These are phyloP conservation scores for Dichotomocladium elegans DNA, from an alignment of 371 early-diverging fungal species.

Conservation along the genomic window DNA sequence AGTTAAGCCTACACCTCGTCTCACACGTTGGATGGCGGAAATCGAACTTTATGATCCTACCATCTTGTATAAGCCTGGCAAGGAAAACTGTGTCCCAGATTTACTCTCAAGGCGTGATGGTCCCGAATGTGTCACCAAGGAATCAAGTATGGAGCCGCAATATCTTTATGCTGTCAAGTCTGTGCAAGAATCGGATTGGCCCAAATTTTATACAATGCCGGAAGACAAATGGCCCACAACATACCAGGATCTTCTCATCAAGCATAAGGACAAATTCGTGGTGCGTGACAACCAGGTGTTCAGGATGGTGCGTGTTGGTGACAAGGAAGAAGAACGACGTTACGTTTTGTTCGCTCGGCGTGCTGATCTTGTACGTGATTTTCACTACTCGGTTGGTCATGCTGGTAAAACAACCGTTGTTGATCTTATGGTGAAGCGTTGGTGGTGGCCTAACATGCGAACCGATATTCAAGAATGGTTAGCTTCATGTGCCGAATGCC, in stretches of 20 bases:
- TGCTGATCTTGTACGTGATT: slow-evolving; percentile 10
- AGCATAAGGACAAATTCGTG: slow-evolving; percentile 1
- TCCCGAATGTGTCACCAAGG: too few relatives aligned
- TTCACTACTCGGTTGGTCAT: slow-evolving; percentile 13
- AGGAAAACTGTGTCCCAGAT: too few relatives aligned
- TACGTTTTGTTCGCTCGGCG: too few relatives aligned
- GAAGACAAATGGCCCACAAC: slow-evolving; percentile 3
- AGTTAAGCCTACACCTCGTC: slow-evolving; percentile 17
- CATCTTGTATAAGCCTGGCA: slow-evolving; percentile 24
- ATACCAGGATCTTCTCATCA: neutral
- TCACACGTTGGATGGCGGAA: slow-evolving; percentile 22
- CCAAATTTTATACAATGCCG: slow-evolving; percentile 4
- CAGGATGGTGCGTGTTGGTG: neutral
- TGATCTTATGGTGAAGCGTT: slow-evolving; percentile 8
- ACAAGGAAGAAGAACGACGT: neutral
- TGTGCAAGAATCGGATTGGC: slow-evolving; percentile 12
- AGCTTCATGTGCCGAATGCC: slow-evolving; percentile 8
- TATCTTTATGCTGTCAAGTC: too few relatives aligned
- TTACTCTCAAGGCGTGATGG: too few relatives aligned
- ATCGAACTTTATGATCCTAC: slow-evolving; percentile 23
- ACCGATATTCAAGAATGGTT: too few relatives aligned
- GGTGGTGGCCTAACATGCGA: slow-evolving; percentile 24
- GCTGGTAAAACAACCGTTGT: slow-evolving; percentile 2
- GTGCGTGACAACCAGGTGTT: neutral
- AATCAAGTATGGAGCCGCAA: too few relatives aligned